These are phyloP conservation scores for Intubia oerlemansii DNA, from an alignment of 2,329 filamentous ascomycete genomes.

Conservation along the genomic window DNA sequence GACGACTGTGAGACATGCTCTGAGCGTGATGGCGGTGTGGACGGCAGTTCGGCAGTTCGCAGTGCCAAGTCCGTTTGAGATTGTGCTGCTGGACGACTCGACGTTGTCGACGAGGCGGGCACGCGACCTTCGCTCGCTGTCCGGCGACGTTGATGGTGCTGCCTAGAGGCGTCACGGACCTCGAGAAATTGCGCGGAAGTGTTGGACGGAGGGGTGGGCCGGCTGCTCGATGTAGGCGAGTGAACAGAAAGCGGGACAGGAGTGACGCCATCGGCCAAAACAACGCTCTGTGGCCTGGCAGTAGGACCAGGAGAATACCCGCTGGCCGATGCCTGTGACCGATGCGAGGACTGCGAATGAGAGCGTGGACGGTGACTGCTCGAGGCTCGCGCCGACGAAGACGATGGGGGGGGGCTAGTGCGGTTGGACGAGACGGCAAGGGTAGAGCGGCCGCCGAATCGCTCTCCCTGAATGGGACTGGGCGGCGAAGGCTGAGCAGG, in stretches of 20 bases:
- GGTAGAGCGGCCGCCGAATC: background rate
- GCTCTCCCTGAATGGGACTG: too few relatives aligned
- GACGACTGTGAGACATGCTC: slow-evolving; percentile 2
- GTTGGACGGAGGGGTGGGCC: too few relatives aligned
- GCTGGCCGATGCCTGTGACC: slow-evolving; percentile 12
- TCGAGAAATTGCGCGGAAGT: slow-evolving; percentile 20
- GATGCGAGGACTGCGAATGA: slow-evolving; percentile 14
- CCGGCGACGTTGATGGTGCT: slow-evolving; percentile 20
- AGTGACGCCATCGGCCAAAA: too few relatives aligned
- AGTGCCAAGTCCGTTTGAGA: slow-evolving; percentile 43
- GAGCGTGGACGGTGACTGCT: slow-evolving; percentile 18
- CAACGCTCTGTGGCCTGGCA: too few relatives aligned
- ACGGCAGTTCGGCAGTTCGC: slow-evolving; percentile 12
- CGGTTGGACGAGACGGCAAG: slow-evolving; percentile 3
- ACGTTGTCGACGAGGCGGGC: slow-evolving; percentile 16
- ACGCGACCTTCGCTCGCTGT: slow-evolving; percentile 32
- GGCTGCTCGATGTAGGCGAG: too few relatives aligned
- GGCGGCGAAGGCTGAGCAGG: too few relatives aligned
- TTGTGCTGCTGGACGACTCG: slow-evolving; percentile 17
- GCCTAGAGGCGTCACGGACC: slow-evolving; percentile 23
- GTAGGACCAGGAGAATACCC: too few relatives aligned
- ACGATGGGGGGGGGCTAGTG: slow-evolving; percentile 5
- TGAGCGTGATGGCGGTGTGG: slow-evolving; percentile 1
- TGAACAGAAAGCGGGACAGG: too few relatives aligned
- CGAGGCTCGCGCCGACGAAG: slow-evolving; percentile 10